Base-by-base conservation (phyloP, 176 grass and related monocot genomes). In the Zizania latifolia region DNA sequence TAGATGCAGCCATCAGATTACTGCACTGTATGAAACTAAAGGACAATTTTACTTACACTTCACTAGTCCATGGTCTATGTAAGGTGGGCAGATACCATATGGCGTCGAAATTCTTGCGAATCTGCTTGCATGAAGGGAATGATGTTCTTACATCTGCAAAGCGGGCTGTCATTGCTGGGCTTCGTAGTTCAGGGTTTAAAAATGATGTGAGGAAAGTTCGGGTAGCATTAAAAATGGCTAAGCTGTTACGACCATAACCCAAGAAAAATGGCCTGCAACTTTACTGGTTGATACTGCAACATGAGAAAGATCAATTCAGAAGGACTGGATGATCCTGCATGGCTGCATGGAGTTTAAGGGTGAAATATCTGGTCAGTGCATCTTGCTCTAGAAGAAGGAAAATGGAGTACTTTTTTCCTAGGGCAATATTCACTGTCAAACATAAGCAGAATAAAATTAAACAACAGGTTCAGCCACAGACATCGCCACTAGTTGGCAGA, bases 1-100 rank as follows among this genome's bases (percentile, higher is more conserved):
- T 94, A 7, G 89, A 98, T 82, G 84, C 83, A 81, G 95, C 89
- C 58, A 76, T 98, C 32, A 83, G 81, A 79, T 39, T 98, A 73
- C 77, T 98, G 23, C 78, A 92, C 30, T 70, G 32, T 50, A 98
- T 98, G 84, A 92, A 83, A 66, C 83, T 78, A 43, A 98, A 76
- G 59, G 91, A 98, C 86, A 73, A 86, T 6, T 98, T 92, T 81
- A 88, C 95, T 54, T 98, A 98, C 71, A 91, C 95, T 48, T 81
- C 95, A 62, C 73, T 98, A 83, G 84, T 98, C 37, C 81, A 98
- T 82, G 86, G 86, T 38, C 82, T 94, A 17, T 94, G 89, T 50
- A 94, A 85, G 72, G 85, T 79, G 22, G 84, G 91, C 43, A 87
- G 84, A 40, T 88, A 91, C 73, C 84, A 72, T 58, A 64, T 92